Evolutionary conservation across 2,329 filamentous ascomycete genomes (phyloP), one percentile per base, ranked within the genome.

Genomic region (Ophiostoma novo-ulmi): DNA sequence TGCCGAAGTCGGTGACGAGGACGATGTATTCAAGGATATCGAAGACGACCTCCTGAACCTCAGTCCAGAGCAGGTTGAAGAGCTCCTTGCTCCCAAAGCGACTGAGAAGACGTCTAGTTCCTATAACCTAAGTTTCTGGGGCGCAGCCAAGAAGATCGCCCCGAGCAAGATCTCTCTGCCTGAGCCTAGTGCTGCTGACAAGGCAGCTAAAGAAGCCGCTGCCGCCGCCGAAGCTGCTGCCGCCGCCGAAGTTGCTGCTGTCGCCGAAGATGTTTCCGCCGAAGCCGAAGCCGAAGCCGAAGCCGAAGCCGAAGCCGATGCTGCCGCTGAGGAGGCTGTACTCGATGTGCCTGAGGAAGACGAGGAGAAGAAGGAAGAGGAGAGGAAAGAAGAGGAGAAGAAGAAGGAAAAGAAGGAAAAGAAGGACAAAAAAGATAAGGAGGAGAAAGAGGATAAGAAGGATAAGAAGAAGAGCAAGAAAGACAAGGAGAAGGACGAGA

Each of bases 51-150:
- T 76, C 26, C 73, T 79, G 52, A 78, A 82, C 36, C 77, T 83
- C 69, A 80, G 78, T 13, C 76, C 80, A 13, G 81, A 82, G 44
- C 78, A 83, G 70, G 76, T 83, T 38, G 81, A 83, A 68, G 81
- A 82, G 74, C 77, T 84, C 22, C 76, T 83, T 44, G 74, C 73
- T 67, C 73, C 41, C 17, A 55, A 52, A 22, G 22, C 72, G 31
- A 74, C 85, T 77, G 64, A 75, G 61, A 81, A 83, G 71, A 77
- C 83, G 0, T 88, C 88, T 77, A 82, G 22, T 3, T 48, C 65
- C n/a, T 67, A 67, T 22, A 67, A 44, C 39, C 65, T 67, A 22
- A 48, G 82, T 74, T 87, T 88, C 79, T 88, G 86, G 86, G 84
- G 85, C 72, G 80, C 81, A 67, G 77, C 80, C 71, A 85, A 83